Base-by-base conservation (phyloP, 306 rosid genomes). In the Quercus engelmannii region DNA sequence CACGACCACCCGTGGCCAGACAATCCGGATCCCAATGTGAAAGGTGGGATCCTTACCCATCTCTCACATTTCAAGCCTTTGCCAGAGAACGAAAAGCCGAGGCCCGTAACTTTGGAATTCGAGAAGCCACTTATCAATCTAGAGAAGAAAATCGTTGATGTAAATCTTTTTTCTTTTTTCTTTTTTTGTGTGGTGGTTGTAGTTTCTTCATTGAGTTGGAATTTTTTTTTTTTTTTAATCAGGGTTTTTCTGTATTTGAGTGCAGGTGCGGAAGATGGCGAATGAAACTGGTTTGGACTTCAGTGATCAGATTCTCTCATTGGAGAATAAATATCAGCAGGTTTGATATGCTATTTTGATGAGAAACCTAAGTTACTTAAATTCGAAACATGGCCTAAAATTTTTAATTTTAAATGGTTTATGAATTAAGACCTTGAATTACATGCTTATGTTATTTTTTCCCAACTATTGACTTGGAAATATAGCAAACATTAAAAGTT, bases 241-340 rank as follows among this genome's bases (percentile, higher is more conserved):
- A 6, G 51, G 26, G 51, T 72, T 80, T 79, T 49, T 62, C 58
- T 79, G 78, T 69, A 12, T 80, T 35, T 69, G 85, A 23, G 67
- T 65, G 76, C 80, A 93, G 99, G 90, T 95, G 79, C 89, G 89
- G 86, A 90, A 90, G 86, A 89, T 91, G 98, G 99, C 98, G 0
- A 65, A 82, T 9, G 97, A 93, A 82, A 91, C 98, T 69, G 98
- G 97, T 38, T 74, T 95, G 87, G 99, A 95, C 87, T 95, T 95
- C 86, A 86, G 87, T 68, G 94, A 91, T 87, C 98, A 95, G 85
- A 95, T 95, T 84, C 38, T 56, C 68, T 80, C 80, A 0, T 86
- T 95, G 83, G 99, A 95, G 89, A 69, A 71, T 18, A 93, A 95
- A 78, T 91, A 95, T 75, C 86, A 84, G 1, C 94, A 91, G 99